Evolutionary conservation across 208 protist species (phyloP).

Genomic region (Acanthamoeba royreba): DNA sequence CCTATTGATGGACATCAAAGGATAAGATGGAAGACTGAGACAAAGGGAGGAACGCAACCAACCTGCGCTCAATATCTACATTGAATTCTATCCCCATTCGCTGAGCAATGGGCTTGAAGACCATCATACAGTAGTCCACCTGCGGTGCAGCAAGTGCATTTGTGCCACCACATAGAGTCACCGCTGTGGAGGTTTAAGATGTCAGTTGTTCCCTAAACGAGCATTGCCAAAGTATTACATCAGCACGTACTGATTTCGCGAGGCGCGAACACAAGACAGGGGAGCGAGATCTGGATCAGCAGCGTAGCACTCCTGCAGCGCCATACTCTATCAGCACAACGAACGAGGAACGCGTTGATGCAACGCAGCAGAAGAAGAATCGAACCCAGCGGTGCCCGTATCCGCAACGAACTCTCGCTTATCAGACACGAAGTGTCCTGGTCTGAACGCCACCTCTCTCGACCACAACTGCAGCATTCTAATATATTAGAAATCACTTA

Average conservation of each 20-base stretch:
- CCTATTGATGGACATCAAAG: neutral
- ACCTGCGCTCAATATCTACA: constrained; percentile 42
- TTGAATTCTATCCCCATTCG: constrained; percentile 29
- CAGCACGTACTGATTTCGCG: neutral
- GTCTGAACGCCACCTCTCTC: constrained; percentile 25
- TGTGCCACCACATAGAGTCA: constrained; percentile 52
- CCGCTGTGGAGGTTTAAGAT: too few relatives aligned
- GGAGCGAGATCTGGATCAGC: constrained; percentile 54
- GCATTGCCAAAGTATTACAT: too few relatives aligned
- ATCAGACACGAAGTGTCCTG: neutral
- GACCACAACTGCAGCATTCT: too few relatives aligned
- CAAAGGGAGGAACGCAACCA: neutral
- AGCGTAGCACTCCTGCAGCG: neutral
- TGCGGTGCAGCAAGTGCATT: constrained; percentile 56
- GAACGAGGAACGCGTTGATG: neutral
- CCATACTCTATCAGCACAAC: neutral
- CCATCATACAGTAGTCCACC: constrained; percentile 51
- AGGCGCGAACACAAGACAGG: constrained; percentile 45
- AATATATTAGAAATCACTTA: neutral
- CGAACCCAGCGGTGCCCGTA: constrained; percentile 33
- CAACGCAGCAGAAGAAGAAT: neutral
- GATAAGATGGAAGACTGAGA: neutral
- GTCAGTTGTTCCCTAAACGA: too few relatives aligned
- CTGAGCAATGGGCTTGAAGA: constrained; percentile 45
- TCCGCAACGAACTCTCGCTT: neutral